A percentile compares a stretch with the other conserved stretches of the same genome.
These are phyloP conservation scores for Stentor coeruleus DNA, from an alignment of 73 alveolate species.

Conservation along the genomic window DNA sequence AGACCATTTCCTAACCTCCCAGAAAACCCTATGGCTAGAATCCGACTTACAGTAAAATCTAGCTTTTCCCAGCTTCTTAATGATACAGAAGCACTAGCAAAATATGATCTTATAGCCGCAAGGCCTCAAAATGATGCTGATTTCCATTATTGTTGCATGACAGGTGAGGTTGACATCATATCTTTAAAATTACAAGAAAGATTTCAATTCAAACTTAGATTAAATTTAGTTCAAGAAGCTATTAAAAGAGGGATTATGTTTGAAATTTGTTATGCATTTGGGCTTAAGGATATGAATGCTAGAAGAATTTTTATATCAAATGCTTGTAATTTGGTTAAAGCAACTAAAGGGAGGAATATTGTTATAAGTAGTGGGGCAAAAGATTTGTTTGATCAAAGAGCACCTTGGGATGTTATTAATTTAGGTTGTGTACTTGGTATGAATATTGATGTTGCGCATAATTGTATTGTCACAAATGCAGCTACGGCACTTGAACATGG, in stretches of 20 bases:
- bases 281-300: constrained; percentile 40
- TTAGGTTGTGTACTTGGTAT: constrained; percentile 45
- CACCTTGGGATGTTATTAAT: constrained; percentile 56
- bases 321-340: constrained; percentile 47
- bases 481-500: constrained; percentile 52
- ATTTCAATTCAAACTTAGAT: neutral
- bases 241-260: constrained; percentile 53
- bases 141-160: neutral
- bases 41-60: neutral
- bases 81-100: constrained; percentile 5
- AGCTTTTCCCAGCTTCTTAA: constrained; percentile 15
- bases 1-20: constrained; percentile 12
- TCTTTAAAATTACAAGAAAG: constrained; percentile 11
- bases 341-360: constrained; percentile 50
- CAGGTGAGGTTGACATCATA: constrained; percentile 4
- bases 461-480: constrained; percentile 33
- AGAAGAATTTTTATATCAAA: constrained; percentile 54
- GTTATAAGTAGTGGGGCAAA: constrained; percentile 42
- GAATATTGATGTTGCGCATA: constrained; percentile 40
- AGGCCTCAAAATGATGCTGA: constrained; percentile 17
- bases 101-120: constrained; percentile 14
- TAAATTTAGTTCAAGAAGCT: constrained; percentile 38
- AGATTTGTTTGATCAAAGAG: constrained; percentile 47
- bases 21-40: neutral
- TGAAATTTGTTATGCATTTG: constrained; percentile 65